Base-by-base conservation (phyloP, 2,329 filamentous ascomycete species). In the Aureobasidium sp. region DNA sequence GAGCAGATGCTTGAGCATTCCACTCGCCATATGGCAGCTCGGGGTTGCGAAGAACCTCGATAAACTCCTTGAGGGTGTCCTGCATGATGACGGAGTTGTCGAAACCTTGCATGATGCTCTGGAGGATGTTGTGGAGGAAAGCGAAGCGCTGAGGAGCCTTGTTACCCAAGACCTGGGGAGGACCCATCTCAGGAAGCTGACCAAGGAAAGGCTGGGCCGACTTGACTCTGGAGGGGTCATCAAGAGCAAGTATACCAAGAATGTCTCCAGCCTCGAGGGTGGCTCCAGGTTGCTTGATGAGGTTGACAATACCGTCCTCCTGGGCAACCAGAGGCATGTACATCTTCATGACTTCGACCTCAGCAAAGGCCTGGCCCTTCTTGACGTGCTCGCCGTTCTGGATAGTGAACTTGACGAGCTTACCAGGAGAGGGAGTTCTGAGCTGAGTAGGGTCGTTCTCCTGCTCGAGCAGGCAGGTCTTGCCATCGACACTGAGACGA, bases 271-370 rank as follows among this genome's bases (percentile, higher is more conserved):
- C 94, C 76, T 97, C 92, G 52, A 99, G 88, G 20, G 92, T 95
- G n/a, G 94, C 90, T 75, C 94, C 94, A 66, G 94, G 94, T 79
- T 97, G 94, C 85, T 99, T 99, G 82, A 99, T 96, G 71, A 99
- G 85, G 79, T 97, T 94, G 62, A 99, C 93, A 61, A 96, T 84
- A 81, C 94, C 94, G 70, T 96, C 94, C 76, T 99, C 94, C 73
- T 92, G 88, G 2, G 94, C 90, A 65, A 99, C 84, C 61, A 99
- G 83, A 71, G 94, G 94, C 94, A 99, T 99, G 84, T 97, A 97
- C 94, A 99, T 99, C 84, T 99, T 99, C 94, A 99, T 99, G 77
- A 99, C 94, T 78, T 99, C 94, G 44, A 99, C 93, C 76, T 99
- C 94, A 62, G 94, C 94, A 72, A 92, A 99, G 37, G 93, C 82